These are phyloP conservation scores for Sporisorium exsertum DNA, from an alignment of 1,284 basidiomycete genomes.

Conservation along the genomic window DNA sequence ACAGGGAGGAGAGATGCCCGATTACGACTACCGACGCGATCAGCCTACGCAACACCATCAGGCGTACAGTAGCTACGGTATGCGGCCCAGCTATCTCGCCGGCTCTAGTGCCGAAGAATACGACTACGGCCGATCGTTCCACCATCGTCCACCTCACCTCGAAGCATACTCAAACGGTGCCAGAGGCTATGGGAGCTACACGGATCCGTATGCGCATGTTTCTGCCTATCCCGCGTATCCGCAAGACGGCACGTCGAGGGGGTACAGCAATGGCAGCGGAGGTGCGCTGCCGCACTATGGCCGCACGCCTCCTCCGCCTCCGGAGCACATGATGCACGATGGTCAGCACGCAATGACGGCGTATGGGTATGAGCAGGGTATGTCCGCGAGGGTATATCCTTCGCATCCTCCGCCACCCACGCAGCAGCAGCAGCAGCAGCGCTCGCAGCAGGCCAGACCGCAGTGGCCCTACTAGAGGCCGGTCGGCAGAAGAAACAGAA, in stretches of 20 bases:
- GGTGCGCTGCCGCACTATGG: background rate
- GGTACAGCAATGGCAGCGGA: background rate
- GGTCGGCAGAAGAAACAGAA: background rate
- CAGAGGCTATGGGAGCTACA: background rate
- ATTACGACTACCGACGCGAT: slow-evolving; percentile 1
- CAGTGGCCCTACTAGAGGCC: slow-evolving; percentile 22
- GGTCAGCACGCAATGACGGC: background rate
- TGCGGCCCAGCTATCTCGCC: slow-evolving; percentile 15
- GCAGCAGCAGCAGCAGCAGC: background rate
- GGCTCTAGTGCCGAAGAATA: background rate
- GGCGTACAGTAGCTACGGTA: slow-evolving; percentile 6
- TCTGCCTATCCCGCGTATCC: background rate
- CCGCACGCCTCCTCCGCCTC: background rate
- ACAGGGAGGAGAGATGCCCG: background rate
- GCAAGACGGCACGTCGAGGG: background rate
- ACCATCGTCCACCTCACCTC: background rate
- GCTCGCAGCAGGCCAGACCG: background rate
- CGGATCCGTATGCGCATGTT: slow-evolving; percentile 4
- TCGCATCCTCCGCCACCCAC: slow-evolving; percentile 2
- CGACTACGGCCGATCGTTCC: slow-evolving; percentile 4
- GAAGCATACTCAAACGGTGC: slow-evolving; percentile 1
- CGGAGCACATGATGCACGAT: background rate
- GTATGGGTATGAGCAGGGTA: slow-evolving; percentile 1
- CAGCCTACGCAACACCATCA: background rate
- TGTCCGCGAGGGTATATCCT: background rate